Evolutionary conservation across 306 rosid genomes (phyloP), one percentile per base, ranked within the genome.

Genomic region (Myrica gale): DNA sequence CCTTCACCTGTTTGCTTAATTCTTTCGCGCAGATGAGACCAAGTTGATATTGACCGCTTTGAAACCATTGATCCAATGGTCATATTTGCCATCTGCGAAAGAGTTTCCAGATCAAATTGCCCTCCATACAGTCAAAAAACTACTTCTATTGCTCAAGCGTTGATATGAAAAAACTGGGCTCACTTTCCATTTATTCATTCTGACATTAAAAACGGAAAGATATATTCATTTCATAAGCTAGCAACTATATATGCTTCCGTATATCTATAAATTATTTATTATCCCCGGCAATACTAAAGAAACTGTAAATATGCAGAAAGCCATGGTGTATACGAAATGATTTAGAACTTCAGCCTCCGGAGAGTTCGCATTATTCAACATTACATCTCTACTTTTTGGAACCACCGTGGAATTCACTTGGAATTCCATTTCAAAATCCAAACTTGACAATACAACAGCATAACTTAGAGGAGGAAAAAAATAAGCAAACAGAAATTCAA

Each of bases 1-100:
- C 17, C 48, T n/a, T 56, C 46, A 87, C 97, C 96, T 74, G 97
- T 94, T 90, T 94, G 97, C 56, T 94, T 92, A 26, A 46, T 46
- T 46, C 50, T 6, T 46, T 46, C 50, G 65, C 71, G 70, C 83
- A 90, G 84, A 78, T 52, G 76, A 63, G 78, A 74, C 58, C 55
- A 82, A 76, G 96, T 87, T 65, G 97, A 88, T 45, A 94, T 89
- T 0, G 69, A 76, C 10, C 97, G 91, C 68, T 83, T 86, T 0
- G 77, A 52, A 84, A 80, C 56, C 73, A 76, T 44, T 77, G 88
- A 85, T 21, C 83, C 81, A 41, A 60, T 20, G 37, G 80, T 55
- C 88, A 86, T 72, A 50, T 52, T 85, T 71, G 78, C 55, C 58
- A 74, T 26, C 39, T 16, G 21, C 53, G 53, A 50, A 41, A 55